phyloP scores from a whole-genome alignment of 352 stramenopile species.

The Globisporangium nagaii region DNA sequence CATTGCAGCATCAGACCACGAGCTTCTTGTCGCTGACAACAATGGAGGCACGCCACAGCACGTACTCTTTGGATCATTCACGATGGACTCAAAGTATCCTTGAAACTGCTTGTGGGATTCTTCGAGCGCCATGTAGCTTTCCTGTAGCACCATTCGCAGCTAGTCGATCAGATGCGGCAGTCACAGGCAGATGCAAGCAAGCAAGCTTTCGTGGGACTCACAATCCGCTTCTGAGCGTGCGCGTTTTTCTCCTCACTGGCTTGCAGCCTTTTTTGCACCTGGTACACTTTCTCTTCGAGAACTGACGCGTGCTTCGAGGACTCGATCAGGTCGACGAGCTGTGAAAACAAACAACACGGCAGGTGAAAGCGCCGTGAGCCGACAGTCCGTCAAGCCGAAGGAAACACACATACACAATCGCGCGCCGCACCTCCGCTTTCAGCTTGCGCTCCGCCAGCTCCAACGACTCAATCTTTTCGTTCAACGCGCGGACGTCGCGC shows the following conservation, averaged over 20 bases:
- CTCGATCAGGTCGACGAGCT: constrained; percentile 67
- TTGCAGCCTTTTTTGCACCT: constrained; percentile 42
- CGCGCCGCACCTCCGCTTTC: constrained; percentile 64
- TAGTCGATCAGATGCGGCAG: not conserved
- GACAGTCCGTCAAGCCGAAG: not conserved
- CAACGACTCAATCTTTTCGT: constrained; percentile 54
- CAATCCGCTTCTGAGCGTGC: constrained; percentile 37
- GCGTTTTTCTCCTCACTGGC: constrained; percentile 47
- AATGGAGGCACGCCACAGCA: not conserved
- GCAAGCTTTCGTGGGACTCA: constrained; percentile 15
- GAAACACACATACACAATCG: not conserved
- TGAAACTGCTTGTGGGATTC: constrained; percentile 37
- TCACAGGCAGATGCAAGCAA: not conserved
- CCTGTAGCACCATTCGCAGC: constrained; percentile 16
- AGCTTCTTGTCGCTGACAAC: not conserved
- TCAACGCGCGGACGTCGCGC: constrained; percentile 42
- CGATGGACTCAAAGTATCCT: constrained; percentile 42
- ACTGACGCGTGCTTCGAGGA: constrained; percentile 55
- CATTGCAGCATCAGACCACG: too few relatives aligned
- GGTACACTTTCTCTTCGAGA: constrained; percentile 57
- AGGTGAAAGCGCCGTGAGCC: not conserved
- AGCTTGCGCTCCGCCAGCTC: constrained; percentile 56
- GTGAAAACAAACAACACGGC: not conserved
- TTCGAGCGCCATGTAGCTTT: constrained; percentile 33
- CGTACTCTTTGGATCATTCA: constrained; percentile 40